Percentiles rank a stretch among this genome's conserved stretches.
Evolutionary conservation across 2,329 filamentous ascomycete species (phyloP).

Genomic region (Anthostomella pinea): DNA sequence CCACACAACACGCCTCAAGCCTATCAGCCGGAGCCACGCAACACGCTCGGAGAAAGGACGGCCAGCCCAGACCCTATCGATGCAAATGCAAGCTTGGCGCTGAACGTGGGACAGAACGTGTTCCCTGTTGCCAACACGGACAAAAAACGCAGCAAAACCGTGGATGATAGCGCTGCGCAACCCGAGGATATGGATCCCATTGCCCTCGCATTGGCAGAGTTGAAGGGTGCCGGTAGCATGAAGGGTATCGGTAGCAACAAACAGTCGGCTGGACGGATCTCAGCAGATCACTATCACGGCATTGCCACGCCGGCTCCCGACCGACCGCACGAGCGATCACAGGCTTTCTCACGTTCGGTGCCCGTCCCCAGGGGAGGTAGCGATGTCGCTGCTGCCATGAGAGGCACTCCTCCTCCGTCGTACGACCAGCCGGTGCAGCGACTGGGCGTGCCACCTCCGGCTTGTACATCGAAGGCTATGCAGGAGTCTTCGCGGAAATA

Average conservation of each 20-base stretch:
- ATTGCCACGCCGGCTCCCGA: slow-evolving; percentile 75
- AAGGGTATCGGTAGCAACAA: slow-evolving; percentile 78
- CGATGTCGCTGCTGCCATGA: slow-evolving; percentile 53
- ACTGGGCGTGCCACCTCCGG: slow-evolving; percentile 84
- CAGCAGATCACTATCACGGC: slow-evolving; percentile 95
- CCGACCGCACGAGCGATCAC: slow-evolving; percentile 20
- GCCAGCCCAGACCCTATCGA: slow-evolving; percentile 82
- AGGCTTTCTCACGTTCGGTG: slow-evolving; percentile 42
- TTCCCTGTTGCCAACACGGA: slow-evolving; percentile 87
- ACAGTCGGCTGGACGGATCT: slow-evolving; percentile 76
- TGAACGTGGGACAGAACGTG: slow-evolving; percentile 94
- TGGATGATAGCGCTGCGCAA: slow-evolving; percentile 36
- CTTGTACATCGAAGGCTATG: slow-evolving; percentile 92
- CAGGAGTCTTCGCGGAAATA: slow-evolving; percentile 91
- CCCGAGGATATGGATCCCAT: slow-evolving; percentile 85
- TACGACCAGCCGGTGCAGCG: slow-evolving; percentile 78
- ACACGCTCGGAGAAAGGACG: slow-evolving; percentile 39
- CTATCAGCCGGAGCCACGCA: slow-evolving; percentile 38
- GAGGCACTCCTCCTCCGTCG: slow-evolving; percentile 80
- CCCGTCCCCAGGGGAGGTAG: slow-evolving; percentile 37
- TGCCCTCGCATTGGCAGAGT: slow-evolving; percentile 83
- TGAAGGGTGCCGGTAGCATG: slow-evolving; percentile 78
- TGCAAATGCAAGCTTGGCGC: slow-evolving; percentile 84
- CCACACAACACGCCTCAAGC: slow-evolving; percentile 36
- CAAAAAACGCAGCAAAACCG: slow-evolving; percentile 48